phyloP scores from a whole-genome alignment of 2,329 filamentous ascomycete species.

The Calycina marina region DNA sequence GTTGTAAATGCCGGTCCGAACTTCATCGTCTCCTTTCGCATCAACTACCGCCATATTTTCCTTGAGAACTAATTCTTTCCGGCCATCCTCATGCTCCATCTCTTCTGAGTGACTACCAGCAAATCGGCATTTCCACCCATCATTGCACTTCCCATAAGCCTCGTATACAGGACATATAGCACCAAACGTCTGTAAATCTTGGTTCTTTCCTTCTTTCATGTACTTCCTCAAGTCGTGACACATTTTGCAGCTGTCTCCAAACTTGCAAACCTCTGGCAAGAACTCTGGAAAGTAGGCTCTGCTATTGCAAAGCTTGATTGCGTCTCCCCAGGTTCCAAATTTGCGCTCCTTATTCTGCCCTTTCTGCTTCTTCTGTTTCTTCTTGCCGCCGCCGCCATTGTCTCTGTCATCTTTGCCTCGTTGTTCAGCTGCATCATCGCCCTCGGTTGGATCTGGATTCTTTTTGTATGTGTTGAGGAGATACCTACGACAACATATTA shows the following conservation, averaged over 20 bases:
- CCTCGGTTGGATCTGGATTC: conserved; percentile 20
- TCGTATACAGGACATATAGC: conserved; percentile 75
- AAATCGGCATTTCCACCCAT: conserved; percentile 92
- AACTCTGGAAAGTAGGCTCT: conserved; percentile 63
- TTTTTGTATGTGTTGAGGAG: conserved; percentile 14
- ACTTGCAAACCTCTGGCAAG: conserved; percentile 58
- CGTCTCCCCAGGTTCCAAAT: conserved; percentile 70
- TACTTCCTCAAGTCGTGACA: conserved; percentile 80
- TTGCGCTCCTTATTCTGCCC: conserved; percentile 75
- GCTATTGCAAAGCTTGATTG: conserved; percentile 63
- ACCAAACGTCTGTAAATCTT: conserved; percentile 61
- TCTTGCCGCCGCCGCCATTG: conserved; percentile 28
- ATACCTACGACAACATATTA: conserved; percentile 13
- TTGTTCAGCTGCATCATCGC: conserved; percentile 39
- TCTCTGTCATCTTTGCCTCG: conserved; percentile 26
- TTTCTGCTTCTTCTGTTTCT: conserved; percentile 47
- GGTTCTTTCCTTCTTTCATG: conserved; percentile 64
- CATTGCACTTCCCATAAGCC: conserved; percentile 57
- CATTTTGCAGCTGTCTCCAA: conserved; percentile 66
- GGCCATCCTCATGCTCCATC: conserved; percentile 60
- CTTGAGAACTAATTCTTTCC: conserved; percentile 64
- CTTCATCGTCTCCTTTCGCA: conserved; percentile 26
- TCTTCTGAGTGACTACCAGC: conserved; percentile 77
- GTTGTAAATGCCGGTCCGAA: conserved; percentile 57
- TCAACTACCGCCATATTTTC: conserved; percentile 24